Base-by-base conservation (phyloP, 495 filamentous ascomycete species). In the Daldinia loculata region DNA sequence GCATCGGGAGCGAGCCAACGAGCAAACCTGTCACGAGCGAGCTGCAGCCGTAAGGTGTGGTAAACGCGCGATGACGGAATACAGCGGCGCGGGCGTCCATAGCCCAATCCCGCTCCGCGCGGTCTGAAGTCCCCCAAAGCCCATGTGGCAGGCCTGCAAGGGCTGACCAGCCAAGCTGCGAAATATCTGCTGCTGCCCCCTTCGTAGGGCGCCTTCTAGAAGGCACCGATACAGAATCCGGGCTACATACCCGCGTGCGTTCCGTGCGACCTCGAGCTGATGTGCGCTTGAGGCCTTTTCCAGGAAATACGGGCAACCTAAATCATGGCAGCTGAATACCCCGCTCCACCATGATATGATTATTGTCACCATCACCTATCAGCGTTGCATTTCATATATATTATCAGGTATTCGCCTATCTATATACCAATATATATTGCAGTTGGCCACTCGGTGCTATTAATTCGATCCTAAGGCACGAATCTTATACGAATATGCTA, bases 51-150 rank as follows among this genome's bases (percentile, higher is more conserved):
- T 45, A 58, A 66, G 66, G 57, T 69, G 66, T 66, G 66, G 61
- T 58, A 59, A 63, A 69, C 62, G 75, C 69, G 64, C 70, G 51
- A 77, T 77, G 75, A 77, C 75, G 70, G 67, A 72, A 77, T 60
- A 61, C 26, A 61, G 61, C 53, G 24, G 14, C 57, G 61, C 59
- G 53, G 30, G 17, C 61, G 56, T 59, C 51, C 59, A 45, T 67
- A 43, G 61, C 63, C 53, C 53, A 67, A 56, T 62, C 63, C 30
- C 30, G 58, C 59, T 52, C 51, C 53, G 55, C 43, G 9, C 43
- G 19, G 43, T 22, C 8, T 48, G 19, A 48, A 48, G 24, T 12
- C 41, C 36, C 36, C 9, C 34, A 63, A 72, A 43, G 45, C 56
- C 70, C 70, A 73, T 69, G 70, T 69, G 70, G 70, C 63, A 72